Conservation (phyloP, 345 rosid genomes). For the Trapa incisa region DNA sequence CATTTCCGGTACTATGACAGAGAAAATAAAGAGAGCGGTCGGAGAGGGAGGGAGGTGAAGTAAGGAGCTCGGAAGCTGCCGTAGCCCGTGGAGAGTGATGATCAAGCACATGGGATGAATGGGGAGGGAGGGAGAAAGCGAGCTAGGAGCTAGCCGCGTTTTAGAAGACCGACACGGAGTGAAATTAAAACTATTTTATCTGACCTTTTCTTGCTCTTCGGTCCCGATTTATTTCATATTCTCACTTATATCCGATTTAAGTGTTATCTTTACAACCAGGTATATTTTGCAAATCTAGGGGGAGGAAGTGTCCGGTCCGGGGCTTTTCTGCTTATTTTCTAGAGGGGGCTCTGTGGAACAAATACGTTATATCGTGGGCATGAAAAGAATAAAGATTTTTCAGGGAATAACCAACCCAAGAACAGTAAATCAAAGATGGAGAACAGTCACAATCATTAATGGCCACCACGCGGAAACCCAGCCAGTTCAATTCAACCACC, state of each 20-base stretch:
- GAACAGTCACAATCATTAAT: conserved; percentile 10
- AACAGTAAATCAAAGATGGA: neutral
- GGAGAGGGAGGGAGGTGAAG: conserved; percentile 1
- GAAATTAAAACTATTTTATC: neutral
- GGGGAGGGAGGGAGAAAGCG: too few species aligned
- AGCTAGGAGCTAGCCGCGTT: conserved; percentile 2
- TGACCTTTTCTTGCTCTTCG: neutral
- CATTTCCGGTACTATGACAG: neutral
- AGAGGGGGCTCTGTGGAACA: too few species aligned
- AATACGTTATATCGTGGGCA: neutral
- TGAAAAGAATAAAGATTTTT: neutral
- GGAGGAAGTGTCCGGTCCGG: too few species aligned
- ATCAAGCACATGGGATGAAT: conserved; percentile 2
- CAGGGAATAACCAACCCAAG: neutral
- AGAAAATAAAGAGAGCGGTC: conserved; percentile 3
- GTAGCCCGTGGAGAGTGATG: conserved; percentile 4
- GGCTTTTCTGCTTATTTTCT: too few species aligned
- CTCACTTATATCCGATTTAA: neutral
- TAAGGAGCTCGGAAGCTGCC: conserved; percentile 7
- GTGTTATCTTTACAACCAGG: too few species aligned
- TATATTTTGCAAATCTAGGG: neutral
- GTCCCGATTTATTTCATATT: neutral
- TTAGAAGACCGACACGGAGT: conserved; percentile 7
- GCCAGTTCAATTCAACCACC: conserved; percentile 1
- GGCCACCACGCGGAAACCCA: conserved; percentile 11